A percentile compares a stretch with the other conserved stretches of the same genome.
Conservation (phyloP, 441 rosid genomes). For the Omphalea diandra region DNA sequence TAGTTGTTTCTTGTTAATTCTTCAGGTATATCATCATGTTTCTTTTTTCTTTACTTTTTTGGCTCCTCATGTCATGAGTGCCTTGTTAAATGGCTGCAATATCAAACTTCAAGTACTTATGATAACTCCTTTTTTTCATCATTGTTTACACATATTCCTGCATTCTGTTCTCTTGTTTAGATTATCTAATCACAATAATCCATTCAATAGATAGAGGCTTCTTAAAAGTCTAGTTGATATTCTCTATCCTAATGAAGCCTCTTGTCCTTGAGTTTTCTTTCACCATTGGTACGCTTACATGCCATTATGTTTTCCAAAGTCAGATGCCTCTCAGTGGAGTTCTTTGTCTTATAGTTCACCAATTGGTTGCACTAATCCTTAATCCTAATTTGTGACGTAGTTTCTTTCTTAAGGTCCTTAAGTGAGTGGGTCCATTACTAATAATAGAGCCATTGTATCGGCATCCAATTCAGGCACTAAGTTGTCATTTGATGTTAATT, state of each 20-base stretch:
- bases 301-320: too few relatives aligned
- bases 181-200: neutral
- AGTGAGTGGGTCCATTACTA: neutral
- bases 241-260: neutral
- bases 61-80: neutral
- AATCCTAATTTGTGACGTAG: too few relatives aligned
- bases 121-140: too few relatives aligned
- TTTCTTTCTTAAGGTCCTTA: too few relatives aligned
- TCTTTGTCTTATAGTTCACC: neutral
- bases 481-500: neutral
- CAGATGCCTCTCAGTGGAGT: neutral
- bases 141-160: too few relatives aligned
- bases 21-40: neutral
- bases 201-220: neutral
- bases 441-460: neutral
- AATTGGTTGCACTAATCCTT: too few relatives aligned
- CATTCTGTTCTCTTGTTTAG: too few relatives aligned
- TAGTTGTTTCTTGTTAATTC: neutral
- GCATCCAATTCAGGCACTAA: neutral
- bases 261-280: neutral
- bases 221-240: neutral
- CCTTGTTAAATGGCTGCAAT: conserved; percentile 3
- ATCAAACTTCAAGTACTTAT: too few relatives aligned
- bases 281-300: neutral
- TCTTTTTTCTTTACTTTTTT: too few relatives aligned